A percentile compares a stretch with the other conserved stretches of the same genome.
These are phyloP conservation scores for Phaeoacremonium minimum DNA, from an alignment of 2,329 filamentous ascomycete genomes.

Conservation along the genomic window DNA sequence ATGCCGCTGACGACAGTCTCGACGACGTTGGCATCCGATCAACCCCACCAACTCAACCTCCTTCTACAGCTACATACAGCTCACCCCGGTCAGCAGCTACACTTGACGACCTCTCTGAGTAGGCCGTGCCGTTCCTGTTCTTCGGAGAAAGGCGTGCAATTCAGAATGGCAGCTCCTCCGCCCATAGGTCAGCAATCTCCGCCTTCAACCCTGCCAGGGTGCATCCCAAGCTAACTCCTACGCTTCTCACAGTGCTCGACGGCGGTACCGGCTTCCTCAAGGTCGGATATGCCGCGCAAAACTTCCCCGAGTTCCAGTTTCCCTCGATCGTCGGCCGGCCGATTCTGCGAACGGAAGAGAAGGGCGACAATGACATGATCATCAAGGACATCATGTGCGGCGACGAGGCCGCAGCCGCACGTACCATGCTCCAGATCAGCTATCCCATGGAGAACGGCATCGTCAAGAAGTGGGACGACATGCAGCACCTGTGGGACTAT, in stretches of 20 bases:
- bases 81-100: no score
- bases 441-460: constrained; percentile 99
- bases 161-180: constrained; percentile 44
- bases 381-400: constrained; percentile 99
- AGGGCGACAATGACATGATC: constrained; percentile 56
- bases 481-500: constrained; percentile 99
- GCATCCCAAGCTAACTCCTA: constrained; percentile 10
- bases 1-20: no score
- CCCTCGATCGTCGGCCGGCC: constrained; percentile 97
- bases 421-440: constrained; percentile 96
- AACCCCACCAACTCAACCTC: no score
- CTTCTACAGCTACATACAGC: no score
- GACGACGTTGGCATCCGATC: no score
- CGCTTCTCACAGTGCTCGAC: constrained; percentile 75
- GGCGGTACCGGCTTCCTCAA: constrained; percentile 99
- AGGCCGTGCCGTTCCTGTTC: no score
- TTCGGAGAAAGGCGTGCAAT: constrained; percentile 19
- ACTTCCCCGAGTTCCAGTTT: constrained; percentile 98
- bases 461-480: constrained; percentile 99
- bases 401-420: constrained; percentile 91
- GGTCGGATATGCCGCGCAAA: constrained; percentile 97
- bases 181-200: constrained; percentile 45
- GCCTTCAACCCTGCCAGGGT: constrained; percentile 13
- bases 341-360: constrained; percentile 94
- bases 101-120: constrained; percentile 7